Conservation (phyloP, 1,139 yeast species). For the Candida labiduridarum region DNA sequence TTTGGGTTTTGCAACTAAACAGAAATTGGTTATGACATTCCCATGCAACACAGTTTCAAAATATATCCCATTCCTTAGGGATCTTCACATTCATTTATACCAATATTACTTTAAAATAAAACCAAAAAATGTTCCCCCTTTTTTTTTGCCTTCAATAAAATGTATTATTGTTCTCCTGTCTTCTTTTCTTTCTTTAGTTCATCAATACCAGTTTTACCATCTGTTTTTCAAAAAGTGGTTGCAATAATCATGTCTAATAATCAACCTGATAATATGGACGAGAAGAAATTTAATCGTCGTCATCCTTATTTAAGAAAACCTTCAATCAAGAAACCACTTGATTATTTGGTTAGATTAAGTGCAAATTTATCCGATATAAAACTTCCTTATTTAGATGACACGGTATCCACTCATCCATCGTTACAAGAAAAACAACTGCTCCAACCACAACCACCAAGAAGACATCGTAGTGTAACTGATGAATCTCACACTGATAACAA, state of each 20-base stretch:
- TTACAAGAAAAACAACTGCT: background rate
- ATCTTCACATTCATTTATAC: background rate
- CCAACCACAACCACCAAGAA: background rate
- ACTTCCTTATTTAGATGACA: conserved; percentile 5
- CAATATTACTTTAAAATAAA: background rate
- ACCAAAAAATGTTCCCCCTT: background rate
- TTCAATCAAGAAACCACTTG: background rate
- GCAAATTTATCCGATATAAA: conserved; percentile 5
- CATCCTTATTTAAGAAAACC: conserved; percentile 3
- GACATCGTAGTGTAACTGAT: background rate
- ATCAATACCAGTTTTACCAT: no score
- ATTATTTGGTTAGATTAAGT: conserved; percentile 2
- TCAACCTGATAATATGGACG: background rate
- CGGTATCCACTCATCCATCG: background rate
- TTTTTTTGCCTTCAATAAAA: no score
- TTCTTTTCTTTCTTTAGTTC: background rate
- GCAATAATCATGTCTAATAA: background rate
- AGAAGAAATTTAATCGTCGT: background rate
- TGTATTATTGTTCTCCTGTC: background rate
- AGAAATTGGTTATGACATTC: background rate
- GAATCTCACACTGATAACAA: background rate
- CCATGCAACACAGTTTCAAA: conserved; percentile 5
- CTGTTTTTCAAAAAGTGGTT: no score
- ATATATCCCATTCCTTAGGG: background rate
- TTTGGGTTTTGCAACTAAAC: background rate